Conservation (phyloP, 805 yeast genomes). For the Scheffersomyces coipomensis region DNA sequence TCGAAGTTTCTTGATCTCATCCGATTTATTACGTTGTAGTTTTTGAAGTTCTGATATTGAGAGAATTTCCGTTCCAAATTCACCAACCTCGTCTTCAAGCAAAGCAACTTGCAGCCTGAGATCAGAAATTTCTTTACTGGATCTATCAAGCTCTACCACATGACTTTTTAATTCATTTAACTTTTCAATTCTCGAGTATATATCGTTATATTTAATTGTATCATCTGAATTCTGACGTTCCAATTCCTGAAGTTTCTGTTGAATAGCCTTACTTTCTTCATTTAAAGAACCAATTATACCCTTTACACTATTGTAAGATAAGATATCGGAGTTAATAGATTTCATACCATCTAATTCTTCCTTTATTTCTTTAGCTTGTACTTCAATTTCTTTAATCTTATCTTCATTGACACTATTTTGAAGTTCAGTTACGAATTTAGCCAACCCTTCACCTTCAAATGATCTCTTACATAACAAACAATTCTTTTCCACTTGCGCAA, state of each 20-base stretch:
- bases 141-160: slow-evolving; percentile 32
- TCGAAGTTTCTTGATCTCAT: slow-evolving; percentile 42
- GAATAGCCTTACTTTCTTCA: slow-evolving; percentile 2
- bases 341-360: slow-evolving; percentile 30
- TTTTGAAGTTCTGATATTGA: slow-evolving; percentile 49
- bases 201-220: slow-evolving; percentile 3
- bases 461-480: slow-evolving; percentile 75
- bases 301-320: slow-evolving; percentile 18
- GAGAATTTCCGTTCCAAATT: slow-evolving; percentile 32
- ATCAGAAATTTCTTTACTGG: slow-evolving; percentile 25
- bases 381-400: slow-evolving; percentile 23
- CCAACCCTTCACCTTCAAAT: slow-evolving; percentile 46
- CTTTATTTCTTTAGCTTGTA: slow-evolving; percentile 28
- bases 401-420: slow-evolving; percentile 26
- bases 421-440: slow-evolving; percentile 25
- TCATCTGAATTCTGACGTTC: slow-evolving; percentile 5
- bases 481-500: slow-evolving; percentile 54
- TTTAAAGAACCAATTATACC: too few relatives aligned
- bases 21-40: slow-evolving; percentile 34
- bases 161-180: slow-evolving; percentile 21
- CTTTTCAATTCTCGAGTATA: slow-evolving; percentile 7
- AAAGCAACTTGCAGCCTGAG: slow-evolving; percentile 22
- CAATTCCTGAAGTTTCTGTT: background rate
- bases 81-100: slow-evolving; percentile 32
- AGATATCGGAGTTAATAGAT: slow-evolving; percentile 26